Base-by-base conservation (phyloP, 176 grass and related monocot species). In the Rhynchospora tenuis region DNA sequence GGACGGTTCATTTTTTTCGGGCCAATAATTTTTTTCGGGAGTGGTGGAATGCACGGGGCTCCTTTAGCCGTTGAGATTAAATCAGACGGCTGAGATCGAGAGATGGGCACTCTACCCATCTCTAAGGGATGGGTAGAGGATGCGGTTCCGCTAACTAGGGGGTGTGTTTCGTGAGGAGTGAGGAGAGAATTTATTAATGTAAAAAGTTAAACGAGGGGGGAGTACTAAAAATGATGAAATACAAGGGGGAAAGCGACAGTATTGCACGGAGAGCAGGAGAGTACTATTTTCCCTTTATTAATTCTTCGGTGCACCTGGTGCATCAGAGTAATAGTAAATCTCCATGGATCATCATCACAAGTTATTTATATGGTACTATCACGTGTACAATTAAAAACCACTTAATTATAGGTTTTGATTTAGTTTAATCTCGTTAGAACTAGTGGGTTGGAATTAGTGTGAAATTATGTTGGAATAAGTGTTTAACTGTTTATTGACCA, bases 191-290 rank as follows among this genome's bases (percentile, higher is more conserved):
- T 66, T 17, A 68, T 68, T 38, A 68, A 42, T 15, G 31, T 68
- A 12, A 71, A 69, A 19, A 56, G 17, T 31, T 76, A 55, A 55
- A 56, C 72, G 19, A 63, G 56, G 60, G 80, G 24, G 58, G 51
- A 28, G 46, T 31, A 28, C 64, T 64, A 29, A 65, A 66, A 64
- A 52, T 28, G 19, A 12, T 26, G 0, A 82, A 68, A 47, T 13
- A 51, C 43, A 65, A 52, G 42, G 38, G 79, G 79, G 59, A 82
- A 44, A 82, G 61, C 59, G 80, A 82, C 80, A 54, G 79, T 81
- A 28, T 66, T 81, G 79, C 79, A 81, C 79, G 79, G 79, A 81
- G 31, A 81, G 61, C 58, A 81, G 20, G 22, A 22, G 79, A 44
- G 59, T 57, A 10, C 43, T 26, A 4, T 75, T 66, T 46, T 28